Conservation (phyloP, 139 green algal genomes). For the Eudorina sp. region DNA sequence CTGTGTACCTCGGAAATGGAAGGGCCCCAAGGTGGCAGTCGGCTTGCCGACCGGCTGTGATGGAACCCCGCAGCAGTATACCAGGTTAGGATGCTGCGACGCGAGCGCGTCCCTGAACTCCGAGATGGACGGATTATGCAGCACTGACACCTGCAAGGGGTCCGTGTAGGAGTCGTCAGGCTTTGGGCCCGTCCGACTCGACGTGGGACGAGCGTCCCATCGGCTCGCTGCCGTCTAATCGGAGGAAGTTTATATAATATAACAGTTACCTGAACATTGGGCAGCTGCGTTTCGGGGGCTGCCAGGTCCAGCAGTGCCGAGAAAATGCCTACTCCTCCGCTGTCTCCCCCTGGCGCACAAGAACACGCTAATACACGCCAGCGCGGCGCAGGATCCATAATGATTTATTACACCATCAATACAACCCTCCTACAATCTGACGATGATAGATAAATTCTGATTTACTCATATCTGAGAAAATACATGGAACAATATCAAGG, state of each 20-base stretch:
- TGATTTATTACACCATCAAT: background rate
- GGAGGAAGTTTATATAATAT: no score
- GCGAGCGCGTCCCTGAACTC: slow-evolving; percentile 60
- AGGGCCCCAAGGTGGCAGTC: background rate
- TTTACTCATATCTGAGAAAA: no score
- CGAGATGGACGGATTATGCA: slow-evolving; percentile 59
- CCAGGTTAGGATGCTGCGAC: slow-evolving; percentile 63
- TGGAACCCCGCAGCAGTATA: slow-evolving; percentile 70
- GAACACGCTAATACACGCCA: slow-evolving; percentile 36
- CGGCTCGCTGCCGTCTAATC: no score
- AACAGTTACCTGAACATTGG: slow-evolving; percentile 1
- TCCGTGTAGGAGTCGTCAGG: background rate
- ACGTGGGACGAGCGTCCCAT: background rate
- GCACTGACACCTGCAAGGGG: slow-evolving; percentile 63
- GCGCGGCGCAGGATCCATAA: background rate
- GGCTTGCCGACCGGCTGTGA: slow-evolving; percentile 7
- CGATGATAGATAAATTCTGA: background rate
- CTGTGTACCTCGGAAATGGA: slow-evolving; percentile 58
- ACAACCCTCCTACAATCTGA: background rate
- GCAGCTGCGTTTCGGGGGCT: background rate
- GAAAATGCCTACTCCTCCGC: background rate
- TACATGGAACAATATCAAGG: no score
- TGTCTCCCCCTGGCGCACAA: background rate
- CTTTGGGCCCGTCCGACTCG: background rate
- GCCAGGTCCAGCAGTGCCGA: slow-evolving; percentile 12